Evolutionary conservation across 2,329 filamentous ascomycete genomes (phyloP).

Genomic region (Didymella arachidicola): DNA sequence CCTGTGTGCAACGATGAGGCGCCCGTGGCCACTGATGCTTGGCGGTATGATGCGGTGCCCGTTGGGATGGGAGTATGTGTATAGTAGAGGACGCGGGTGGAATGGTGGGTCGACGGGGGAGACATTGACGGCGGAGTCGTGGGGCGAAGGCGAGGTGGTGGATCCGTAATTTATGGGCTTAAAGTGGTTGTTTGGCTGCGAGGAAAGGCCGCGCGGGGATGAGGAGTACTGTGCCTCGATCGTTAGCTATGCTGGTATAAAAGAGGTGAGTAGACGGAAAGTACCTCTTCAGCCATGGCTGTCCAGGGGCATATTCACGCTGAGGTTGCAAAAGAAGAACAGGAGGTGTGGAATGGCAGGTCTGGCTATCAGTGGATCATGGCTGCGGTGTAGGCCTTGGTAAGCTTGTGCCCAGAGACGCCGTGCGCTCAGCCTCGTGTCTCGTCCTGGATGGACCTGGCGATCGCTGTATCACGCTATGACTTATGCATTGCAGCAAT

Average conservation of each 20-base stretch:
- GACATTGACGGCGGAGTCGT: conserved; percentile 26
- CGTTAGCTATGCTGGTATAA: not conserved
- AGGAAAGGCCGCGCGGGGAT: not conserved
- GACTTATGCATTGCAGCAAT: conserved; percentile 30
- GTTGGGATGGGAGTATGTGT: conserved; percentile 22
- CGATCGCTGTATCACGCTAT: not conserved
- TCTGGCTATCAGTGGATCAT: conserved; percentile 10
- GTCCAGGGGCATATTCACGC: conserved; percentile 16
- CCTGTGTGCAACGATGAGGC: conserved; percentile 29
- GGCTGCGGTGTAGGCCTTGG: conserved; percentile 18
- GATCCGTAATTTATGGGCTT: conserved; percentile 27
- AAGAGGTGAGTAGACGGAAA: not conserved
- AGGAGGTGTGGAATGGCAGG: not conserved
- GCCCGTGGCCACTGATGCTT: conserved; percentile 34
- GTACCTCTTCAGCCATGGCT: conserved; percentile 31
- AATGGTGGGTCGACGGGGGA: conserved; percentile 15
- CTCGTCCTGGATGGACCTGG: conserved; percentile 11
- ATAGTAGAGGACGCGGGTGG: conserved; percentile 18
- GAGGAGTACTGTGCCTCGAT: not conserved
- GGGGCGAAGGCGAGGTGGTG: conserved; percentile 5
- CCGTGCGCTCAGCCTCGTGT: conserved; percentile 25
- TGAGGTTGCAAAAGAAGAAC: not conserved
- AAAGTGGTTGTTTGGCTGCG: conserved; percentile 6
- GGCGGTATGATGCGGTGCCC: conserved; percentile 36
- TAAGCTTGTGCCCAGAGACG: conserved; percentile 20